A percentile compares a stretch with the other conserved stretches of the same genome.
These are phyloP conservation scores for Dendrobium catenatum DNA, from an alignment of 106 monocot species.

Conservation along the genomic window DNA sequence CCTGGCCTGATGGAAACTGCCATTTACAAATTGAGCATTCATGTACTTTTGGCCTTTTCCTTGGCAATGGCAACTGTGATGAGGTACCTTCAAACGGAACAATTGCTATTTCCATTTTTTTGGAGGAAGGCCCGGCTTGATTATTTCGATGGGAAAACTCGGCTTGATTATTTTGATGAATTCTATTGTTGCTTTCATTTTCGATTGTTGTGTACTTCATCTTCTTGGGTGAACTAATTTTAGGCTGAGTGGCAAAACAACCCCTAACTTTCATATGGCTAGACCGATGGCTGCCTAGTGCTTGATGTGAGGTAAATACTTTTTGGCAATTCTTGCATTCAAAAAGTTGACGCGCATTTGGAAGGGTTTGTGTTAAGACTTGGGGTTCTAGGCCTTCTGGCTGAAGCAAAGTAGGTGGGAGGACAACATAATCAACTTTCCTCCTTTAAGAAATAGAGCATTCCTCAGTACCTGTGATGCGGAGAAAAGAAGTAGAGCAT, in stretches of 20 bases:
- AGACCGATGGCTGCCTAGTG: slow-evolving; percentile 67
- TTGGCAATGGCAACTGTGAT: neutral
- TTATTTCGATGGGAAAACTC: too few relatives aligned
- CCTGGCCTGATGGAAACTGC: slow-evolving; percentile 68
- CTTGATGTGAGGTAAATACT: slow-evolving; percentile 62
- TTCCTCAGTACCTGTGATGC: too few relatives aligned
- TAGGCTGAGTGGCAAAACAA: slow-evolving; percentile 50
- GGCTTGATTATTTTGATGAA: too few relatives aligned
- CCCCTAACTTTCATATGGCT: slow-evolving; percentile 84
- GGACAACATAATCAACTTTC: too few relatives aligned
- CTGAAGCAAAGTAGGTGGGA: too few relatives aligned
- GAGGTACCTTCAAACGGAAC: neutral
- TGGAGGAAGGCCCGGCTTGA: too few relatives aligned
- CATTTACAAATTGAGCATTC: slow-evolving; percentile 67
- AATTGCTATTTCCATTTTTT: too few relatives aligned
- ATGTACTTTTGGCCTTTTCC: slow-evolving; percentile 63
- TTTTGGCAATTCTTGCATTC: slow-evolving; percentile 68
- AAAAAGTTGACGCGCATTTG: slow-evolving; percentile 1
- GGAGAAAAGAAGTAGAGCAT: too few relatives aligned
- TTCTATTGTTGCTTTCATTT: too few relatives aligned
- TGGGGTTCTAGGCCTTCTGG: too few relatives aligned
- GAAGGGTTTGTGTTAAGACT: neutral
- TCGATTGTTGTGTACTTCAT: neutral
- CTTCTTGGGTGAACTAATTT: neutral
- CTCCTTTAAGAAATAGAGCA: too few relatives aligned